These are phyloP conservation scores for Tricharina praecox DNA, from an alignment of 495 filamentous ascomycete species.

Conservation along the genomic window DNA sequence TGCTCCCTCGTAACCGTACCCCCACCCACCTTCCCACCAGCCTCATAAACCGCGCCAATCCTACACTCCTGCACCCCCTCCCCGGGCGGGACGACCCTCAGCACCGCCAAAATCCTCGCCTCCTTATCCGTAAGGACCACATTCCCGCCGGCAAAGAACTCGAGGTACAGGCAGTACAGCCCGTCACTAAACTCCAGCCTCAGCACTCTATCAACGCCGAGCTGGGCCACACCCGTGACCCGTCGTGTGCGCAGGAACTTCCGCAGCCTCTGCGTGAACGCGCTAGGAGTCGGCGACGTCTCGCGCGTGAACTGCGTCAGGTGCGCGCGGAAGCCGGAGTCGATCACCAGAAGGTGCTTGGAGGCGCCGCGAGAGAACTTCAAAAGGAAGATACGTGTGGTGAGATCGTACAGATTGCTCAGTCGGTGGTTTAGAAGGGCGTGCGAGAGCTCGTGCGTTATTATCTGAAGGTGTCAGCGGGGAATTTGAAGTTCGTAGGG, in stretches of 20 bases:
- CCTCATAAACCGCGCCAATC: conserved; percentile 57
- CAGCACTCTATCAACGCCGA: conserved; percentile 86
- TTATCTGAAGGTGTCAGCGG: conserved; percentile 44
- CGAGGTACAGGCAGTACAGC: conserved; percentile 67
- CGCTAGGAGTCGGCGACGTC: conserved; percentile 63
- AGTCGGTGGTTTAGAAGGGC: conserved; percentile 61
- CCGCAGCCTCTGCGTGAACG: conserved; percentile 66
- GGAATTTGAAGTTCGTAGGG: no score
- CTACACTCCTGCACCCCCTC: conserved; percentile 59
- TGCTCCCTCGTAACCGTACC: conserved; percentile 55
- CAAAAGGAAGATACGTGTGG: conserved; percentile 83
- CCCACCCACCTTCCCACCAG: conserved; percentile 65
- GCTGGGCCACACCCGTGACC: conserved; percentile 61
- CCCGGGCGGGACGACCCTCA: conserved; percentile 57
- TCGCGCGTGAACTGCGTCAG: conserved; percentile 74
- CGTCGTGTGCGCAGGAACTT: conserved; percentile 76
- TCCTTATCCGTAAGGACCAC: conserved; percentile 77
- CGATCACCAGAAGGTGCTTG: conserved; percentile 74
- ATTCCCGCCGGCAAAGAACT: conserved; percentile 95
- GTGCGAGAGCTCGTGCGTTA: conserved; percentile 73
- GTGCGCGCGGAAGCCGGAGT: conserved; percentile 92
- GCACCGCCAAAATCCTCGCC: conserved; percentile 55
- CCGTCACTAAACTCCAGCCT: conserved; percentile 88
- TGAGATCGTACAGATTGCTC: conserved; percentile 88
- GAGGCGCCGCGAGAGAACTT: conserved; percentile 58